Percentiles rank a stretch among this genome's conserved stretches.
These are phyloP conservation scores for Elsinoe batatas DNA, from an alignment of 2,329 filamentous ascomycete genomes.

Conservation along the genomic window DNA sequence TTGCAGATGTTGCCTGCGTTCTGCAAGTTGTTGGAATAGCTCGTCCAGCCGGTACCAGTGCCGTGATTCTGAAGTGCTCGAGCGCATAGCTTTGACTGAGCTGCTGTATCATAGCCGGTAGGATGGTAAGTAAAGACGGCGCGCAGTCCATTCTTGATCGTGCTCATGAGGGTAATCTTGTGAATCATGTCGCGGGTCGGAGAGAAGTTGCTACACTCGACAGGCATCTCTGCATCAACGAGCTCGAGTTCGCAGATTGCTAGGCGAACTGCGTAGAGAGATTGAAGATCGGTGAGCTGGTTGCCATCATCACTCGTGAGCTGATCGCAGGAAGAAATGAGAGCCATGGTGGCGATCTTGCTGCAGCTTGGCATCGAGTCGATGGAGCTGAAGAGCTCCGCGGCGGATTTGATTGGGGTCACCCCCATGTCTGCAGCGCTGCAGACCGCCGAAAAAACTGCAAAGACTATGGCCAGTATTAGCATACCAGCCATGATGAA, in stretches of 20 bases:
- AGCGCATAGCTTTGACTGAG: conserved; percentile 13
- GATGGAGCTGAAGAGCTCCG: conserved; percentile 36
- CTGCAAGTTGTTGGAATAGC: conserved; percentile 52
- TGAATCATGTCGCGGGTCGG: conserved; percentile 29
- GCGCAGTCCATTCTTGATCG: conserved; percentile 16
- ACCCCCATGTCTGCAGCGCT: background rate
- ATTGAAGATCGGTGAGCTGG: conserved; percentile 38
- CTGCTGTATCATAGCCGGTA: conserved; percentile 21
- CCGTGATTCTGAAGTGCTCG: conserved; percentile 32
- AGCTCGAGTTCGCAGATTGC: conserved; percentile 53
- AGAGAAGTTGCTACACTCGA: conserved; percentile 42
- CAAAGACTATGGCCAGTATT: conserved; percentile 39
- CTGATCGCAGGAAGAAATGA: conserved; percentile 42
- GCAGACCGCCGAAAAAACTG: conserved; percentile 32
- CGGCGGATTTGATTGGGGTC: conserved; percentile 23
- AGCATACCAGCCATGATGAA: conserved; percentile 32
- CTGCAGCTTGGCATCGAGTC: conserved; percentile 42
- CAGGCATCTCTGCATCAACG: conserved; percentile 41
- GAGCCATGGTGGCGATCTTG: conserved; percentile 40
- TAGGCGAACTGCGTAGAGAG: conserved; percentile 51
- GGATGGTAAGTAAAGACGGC: conserved; percentile 13
- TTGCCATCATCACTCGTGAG: conserved; percentile 23
- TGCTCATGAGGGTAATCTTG: conserved; percentile 21
- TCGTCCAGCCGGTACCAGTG: conserved; percentile 52
- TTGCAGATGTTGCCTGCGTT: conserved; percentile 54